Evolutionary conservation across 495 filamentous ascomycete genomes (phyloP).

Genomic region (Rostrohypoxylon terebratum): DNA sequence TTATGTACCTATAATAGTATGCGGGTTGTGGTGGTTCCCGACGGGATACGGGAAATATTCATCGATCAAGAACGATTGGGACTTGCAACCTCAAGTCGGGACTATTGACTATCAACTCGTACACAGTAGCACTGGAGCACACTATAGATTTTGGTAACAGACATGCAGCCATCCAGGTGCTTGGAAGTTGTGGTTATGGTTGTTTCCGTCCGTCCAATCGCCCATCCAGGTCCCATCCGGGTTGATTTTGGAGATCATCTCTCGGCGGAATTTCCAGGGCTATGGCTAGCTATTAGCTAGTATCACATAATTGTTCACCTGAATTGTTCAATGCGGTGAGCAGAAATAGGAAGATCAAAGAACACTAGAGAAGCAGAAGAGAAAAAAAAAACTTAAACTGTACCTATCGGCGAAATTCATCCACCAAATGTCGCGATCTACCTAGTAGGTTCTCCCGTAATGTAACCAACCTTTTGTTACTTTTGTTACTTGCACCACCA

Average conservation of each 20-base stretch:
- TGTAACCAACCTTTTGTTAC: conserved; percentile 14
- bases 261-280: conserved; percentile 18
- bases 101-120: background rate
- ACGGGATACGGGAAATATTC: conserved; percentile 23
- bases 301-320: conserved; percentile 36
- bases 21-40: conserved; percentile 24
- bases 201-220: background rate
- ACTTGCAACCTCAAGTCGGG: background rate
- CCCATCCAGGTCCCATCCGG: conserved; percentile 35
- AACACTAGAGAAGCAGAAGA: conserved; percentile 7
- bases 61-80: conserved; percentile 9
- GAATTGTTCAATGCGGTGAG: conserved; percentile 37
- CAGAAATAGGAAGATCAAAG: conserved; percentile 17
- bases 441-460: conserved; percentile 27
- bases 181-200: background rate
- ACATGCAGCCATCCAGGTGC: conserved; percentile 36
- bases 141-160: conserved; percentile 8
- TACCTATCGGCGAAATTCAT: conserved; percentile 37
- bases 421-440: conserved; percentile 40
- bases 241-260: conserved; percentile 6
- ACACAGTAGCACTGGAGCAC: background rate
- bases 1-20: too few species aligned
- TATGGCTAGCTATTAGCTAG: too few species aligned
- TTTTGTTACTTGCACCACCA: conserved; percentile 17
- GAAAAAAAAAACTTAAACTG: conserved; percentile 20